Evolutionary conservation across 768 basidiomycete species (phyloP).

Genomic region (Steccherinum ochraceum): DNA sequence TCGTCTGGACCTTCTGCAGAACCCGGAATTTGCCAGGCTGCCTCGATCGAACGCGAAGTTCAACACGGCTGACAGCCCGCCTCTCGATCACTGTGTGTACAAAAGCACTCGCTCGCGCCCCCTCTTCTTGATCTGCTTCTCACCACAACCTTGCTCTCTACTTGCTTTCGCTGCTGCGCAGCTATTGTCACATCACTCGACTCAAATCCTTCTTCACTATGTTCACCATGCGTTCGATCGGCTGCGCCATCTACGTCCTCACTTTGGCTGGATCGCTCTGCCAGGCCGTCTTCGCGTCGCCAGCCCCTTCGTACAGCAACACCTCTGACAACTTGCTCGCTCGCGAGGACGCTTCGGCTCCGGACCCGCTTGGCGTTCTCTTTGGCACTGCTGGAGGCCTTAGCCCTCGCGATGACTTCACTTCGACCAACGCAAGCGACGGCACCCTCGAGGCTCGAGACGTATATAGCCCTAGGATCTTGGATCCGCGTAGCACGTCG

Average conservation of each 20-base stretch:
- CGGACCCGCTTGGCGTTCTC: too few species aligned
- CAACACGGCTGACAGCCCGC: neutral
- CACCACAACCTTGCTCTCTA: neutral
- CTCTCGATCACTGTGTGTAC: neutral
- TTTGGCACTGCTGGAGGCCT: too few species aligned
- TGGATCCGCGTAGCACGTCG: constrained; percentile 35
- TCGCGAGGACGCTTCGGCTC: too few species aligned
- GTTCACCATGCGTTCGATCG: neutral
- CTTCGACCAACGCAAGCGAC: too few species aligned
- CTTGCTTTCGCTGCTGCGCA: neutral
- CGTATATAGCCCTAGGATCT: constrained; percentile 48
- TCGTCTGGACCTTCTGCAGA: neutral
- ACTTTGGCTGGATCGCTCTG: neutral
- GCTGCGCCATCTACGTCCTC: neutral
- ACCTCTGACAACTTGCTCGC: too few species aligned
- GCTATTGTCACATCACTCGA: neutral
- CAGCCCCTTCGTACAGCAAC: neutral
- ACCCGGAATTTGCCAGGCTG: neutral
- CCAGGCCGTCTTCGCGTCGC: neutral
- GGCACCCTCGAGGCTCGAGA: constrained; percentile 6
- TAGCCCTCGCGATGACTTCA: too few species aligned
- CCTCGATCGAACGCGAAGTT: neutral
- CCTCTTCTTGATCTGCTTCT: neutral
- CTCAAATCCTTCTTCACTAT: neutral
- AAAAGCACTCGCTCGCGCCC: neutral